Evolutionary conservation across 345 rosid species (phyloP).

Genomic region (Anacardium occidentale): DNA sequence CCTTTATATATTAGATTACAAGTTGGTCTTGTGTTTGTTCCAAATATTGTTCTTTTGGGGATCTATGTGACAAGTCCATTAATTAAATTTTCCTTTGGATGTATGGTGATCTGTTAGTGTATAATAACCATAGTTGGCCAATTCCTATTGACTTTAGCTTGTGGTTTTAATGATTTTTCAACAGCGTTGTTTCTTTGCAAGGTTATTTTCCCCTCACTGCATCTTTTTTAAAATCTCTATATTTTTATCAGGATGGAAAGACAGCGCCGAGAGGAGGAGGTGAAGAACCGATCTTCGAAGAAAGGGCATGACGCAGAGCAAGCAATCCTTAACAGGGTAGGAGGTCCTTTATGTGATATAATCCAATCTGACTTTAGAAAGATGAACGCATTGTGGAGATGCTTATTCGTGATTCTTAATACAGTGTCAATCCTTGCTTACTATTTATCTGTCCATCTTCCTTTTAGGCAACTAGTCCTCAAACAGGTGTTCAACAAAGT

Average conservation of each 20-base stretch:
- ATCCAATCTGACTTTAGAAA: constrained; percentile 6
- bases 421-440: constrained; percentile 8
- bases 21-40: too few species aligned
- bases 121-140: background rate
- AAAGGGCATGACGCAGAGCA: constrained; percentile 82
- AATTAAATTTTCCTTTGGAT: too few species aligned
- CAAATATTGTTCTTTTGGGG: background rate
- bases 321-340: constrained; percentile 66
- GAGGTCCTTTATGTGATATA: constrained; percentile 20
- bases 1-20: background rate
- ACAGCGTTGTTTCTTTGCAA: background rate
- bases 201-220: background rate
- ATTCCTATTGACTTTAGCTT: background rate
- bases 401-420: background rate
- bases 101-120: background rate
- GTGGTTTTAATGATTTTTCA: background rate
- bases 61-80: background rate
- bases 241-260: constrained; percentile 70
- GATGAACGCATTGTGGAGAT: constrained; percentile 6
- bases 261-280: constrained; percentile 94
- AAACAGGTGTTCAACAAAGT: constrained; percentile 53
- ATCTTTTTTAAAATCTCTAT: background rate
- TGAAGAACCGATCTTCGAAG: constrained; percentile 72
- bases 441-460: background rate
- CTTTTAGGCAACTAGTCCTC: constrained; percentile 84